These are phyloP conservation scores for Panicum hallii DNA, from an alignment of 202 grass and related monocot genomes.

Conservation along the genomic window DNA sequence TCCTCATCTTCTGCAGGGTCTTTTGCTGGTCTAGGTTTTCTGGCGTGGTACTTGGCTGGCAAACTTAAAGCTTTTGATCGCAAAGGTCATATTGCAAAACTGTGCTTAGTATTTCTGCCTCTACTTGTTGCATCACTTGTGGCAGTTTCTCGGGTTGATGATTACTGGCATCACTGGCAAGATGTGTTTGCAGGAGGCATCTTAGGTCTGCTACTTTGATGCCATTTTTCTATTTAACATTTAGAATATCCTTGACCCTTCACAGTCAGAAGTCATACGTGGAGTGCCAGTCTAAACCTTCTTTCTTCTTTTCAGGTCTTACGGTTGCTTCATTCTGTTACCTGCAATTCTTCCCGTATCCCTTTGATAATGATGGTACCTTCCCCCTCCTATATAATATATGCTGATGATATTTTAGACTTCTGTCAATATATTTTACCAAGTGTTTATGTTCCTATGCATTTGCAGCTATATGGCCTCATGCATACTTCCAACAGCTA, in stretches of 20 bases:
- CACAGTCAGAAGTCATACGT: background rate
- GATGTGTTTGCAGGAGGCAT: constrained; percentile 80
- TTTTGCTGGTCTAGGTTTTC: constrained; percentile 91
- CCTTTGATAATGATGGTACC: constrained; percentile 77
- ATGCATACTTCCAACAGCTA: constrained; percentile 70
- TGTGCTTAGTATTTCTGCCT: constrained; percentile 80
- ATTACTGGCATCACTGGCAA: constrained; percentile 99
- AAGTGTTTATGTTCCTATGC: constrained; percentile 9
- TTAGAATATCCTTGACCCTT: background rate
- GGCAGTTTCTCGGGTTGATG: constrained; percentile 83
- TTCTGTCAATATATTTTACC: constrained; percentile 14
- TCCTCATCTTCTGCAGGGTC: constrained; percentile 60
- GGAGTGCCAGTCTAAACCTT: constrained; percentile 15
- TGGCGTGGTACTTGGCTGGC: constrained; percentile 83
- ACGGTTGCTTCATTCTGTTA: constrained; percentile 84
- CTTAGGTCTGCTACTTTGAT: constrained; percentile 58
- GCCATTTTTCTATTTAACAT: background rate
- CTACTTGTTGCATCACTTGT: constrained; percentile 77
- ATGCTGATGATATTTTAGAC: constrained; percentile 6
- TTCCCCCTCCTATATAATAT: background rate
- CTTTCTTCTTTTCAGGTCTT: constrained; percentile 58
- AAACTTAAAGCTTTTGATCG: constrained; percentile 82
- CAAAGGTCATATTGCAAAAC: constrained; percentile 76
- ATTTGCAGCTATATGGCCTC: constrained; percentile 76
- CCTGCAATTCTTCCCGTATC: constrained; percentile 85